Conservation (phyloP, 2,329 filamentous ascomycete species). For the Aureobasidium uvarum region DNA sequence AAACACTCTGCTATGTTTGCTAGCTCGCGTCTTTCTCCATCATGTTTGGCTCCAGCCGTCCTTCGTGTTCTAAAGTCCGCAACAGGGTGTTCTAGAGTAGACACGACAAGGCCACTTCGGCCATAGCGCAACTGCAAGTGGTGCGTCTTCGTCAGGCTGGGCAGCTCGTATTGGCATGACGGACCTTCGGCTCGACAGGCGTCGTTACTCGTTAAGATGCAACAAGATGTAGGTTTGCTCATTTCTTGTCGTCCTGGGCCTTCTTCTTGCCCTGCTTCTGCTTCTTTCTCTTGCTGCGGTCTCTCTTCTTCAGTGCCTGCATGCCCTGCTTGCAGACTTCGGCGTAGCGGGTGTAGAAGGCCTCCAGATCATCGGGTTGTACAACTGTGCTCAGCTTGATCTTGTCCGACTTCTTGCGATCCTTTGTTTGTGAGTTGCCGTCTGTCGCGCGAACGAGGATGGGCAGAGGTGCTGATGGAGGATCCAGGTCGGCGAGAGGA, state of each 20-base stretch:
- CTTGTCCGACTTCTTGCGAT: slow-evolving; percentile 58
- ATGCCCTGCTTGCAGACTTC: slow-evolving; percentile 90
- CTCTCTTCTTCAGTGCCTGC: slow-evolving; percentile 85
- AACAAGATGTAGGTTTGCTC: not conserved
- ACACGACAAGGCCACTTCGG: not conserved
- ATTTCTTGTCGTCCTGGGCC: slow-evolving; percentile 22
- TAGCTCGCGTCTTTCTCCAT: not conserved
- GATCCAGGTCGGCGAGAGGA: slow-evolving; percentile 60
- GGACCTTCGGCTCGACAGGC: not conserved
- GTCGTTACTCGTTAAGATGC: slow-evolving; percentile 21
- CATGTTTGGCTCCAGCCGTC: not conserved
- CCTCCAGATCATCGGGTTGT: slow-evolving; percentile 68
- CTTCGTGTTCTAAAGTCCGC: not conserved
- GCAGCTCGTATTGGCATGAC: not conserved
- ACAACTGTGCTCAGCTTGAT: slow-evolving; percentile 83
- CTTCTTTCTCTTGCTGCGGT: slow-evolving; percentile 80
- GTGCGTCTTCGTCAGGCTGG: not conserved
- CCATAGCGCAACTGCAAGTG: not conserved
- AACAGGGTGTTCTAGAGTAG: not conserved
- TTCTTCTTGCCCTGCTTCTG: slow-evolving; percentile 72
- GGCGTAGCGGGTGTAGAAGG: slow-evolving; percentile 80
- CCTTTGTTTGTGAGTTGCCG: slow-evolving; percentile 55
- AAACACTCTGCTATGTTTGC: not conserved
- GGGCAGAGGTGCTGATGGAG: slow-evolving; percentile 58
- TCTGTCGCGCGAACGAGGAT: slow-evolving; percentile 83